Base-by-base conservation (phyloP, 352 stramenopile species). In the Phytophthora foliorum region DNA sequence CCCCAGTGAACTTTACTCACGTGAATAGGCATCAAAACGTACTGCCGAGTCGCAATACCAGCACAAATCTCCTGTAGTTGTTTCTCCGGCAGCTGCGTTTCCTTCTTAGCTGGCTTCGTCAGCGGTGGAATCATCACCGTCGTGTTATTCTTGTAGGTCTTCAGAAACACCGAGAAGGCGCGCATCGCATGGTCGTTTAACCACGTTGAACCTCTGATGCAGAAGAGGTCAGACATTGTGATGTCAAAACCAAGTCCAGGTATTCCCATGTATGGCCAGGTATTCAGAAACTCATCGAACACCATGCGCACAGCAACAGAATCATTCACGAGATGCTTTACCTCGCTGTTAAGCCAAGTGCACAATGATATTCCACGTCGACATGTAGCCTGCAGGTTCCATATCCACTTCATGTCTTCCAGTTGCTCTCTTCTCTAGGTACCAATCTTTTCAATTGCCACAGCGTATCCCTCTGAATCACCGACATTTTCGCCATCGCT, bases 351-450 rank as follows among this genome's bases (percentile, higher is more conserved):
- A 4, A 66, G 19, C 48, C 46, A 66, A 8, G 22, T 27, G 58
- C 46, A 53, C n/a, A n/a, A n/a, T n/a, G n/a, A n/a, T n/a, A n/a
- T n/a, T n/a, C n/a, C n/a, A n/a, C 10, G 7, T 24, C 13, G 17
- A 21, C 58, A 66, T 24, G 36, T 52, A 34, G 11, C 24, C 39
- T 66, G 25, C 36, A 52, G 36, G 24, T 66, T 66, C 34, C 57
- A 53, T 36, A 66, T 6, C 48, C 46, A 66, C 39, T 58, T 66
- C 48, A 66, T 66, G 36, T 11, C 27, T 38, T 58, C 31, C 45
- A 65, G 13, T 32, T 65, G 45, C 14, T 31, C 31, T 57, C 32
- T 52, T 3, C 11, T 50, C 32, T 39, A 50, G 19, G 27, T 54
- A 32, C 41, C 27, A 31, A 62, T 53, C 29, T 52, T 54, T 45